Evolutionary conservation across 345 rosid genomes (phyloP), one percentile per base, ranked within the genome.

Genomic region (Heritiera littoralis): DNA sequence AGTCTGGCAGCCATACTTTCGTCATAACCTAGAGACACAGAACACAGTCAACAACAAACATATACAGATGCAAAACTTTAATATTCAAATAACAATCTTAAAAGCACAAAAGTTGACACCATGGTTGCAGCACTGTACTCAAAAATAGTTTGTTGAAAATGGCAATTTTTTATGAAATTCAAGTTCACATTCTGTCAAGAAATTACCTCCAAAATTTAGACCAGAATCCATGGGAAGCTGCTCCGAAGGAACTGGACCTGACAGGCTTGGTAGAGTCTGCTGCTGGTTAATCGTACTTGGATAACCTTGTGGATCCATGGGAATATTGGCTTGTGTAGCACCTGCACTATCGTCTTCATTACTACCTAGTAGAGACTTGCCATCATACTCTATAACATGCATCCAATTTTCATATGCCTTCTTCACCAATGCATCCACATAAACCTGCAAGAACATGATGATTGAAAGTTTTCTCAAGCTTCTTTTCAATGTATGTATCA

Each of bases 321-420:
- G 81, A 78, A 75, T 55, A 72, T 86, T 89, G 65, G 82, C 74
- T 69, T 75, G 77, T 18, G 86, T 77, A 61, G 82, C 52, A 82
- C 73, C 88, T 23, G 77, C 4, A 67, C 70, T 85, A 77, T 82
- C 86, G 60, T 77, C 83, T 86, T 92, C 89, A 79, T 86, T 84
- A 78, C 84, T 84, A 82, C 81, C 84, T 80, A 88, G 67, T 49
- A 90, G 88, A 71, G 98, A 92, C 80, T 92, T 92, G 74, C 92
- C 92, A 77, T 96, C 98, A 86, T 93, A 92, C 84, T 94, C 98
- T 59, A 92, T 77, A 5, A 94, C 98, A 68, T 89, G 93, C 84
- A 83, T 89, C 99, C 99, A 96, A 61, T 94, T 94, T n/a, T 94
- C 99, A 85, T 96, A 96, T 3, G 99, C 98, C 86, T 94, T 92